Evolutionary conservation across 441 rosid genomes (phyloP).

Genomic region (Breynia disticha): DNA sequence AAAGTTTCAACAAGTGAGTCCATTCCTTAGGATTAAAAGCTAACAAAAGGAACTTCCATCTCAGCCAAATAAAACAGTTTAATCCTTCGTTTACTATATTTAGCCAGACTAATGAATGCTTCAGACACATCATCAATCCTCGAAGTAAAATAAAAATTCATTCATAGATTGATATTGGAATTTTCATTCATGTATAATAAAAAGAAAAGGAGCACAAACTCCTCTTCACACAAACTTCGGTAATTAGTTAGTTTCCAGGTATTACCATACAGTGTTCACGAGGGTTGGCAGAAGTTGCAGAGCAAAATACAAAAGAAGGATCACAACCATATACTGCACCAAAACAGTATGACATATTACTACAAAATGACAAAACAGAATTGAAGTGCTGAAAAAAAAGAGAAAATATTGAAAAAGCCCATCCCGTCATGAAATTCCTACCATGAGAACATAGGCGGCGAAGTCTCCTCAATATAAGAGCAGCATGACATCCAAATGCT

Average conservation of each 20-base stretch:
- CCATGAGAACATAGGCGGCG: constrained; percentile 85
- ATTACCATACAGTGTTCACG: constrained; percentile 89
- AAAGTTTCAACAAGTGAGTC: constrained; percentile 7
- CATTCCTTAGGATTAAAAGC: neutral
- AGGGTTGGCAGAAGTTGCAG: constrained; percentile 98
- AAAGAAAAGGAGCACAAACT: constrained; percentile 1
- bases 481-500: constrained; percentile 95
- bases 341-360: constrained; percentile 9
- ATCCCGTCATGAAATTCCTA: constrained; percentile 20
- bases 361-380: constrained; percentile 6
- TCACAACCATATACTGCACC: constrained; percentile 67
- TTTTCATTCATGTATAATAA: too few species aligned
- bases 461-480: constrained; percentile 90
- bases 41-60: neutral
- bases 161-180: too few species aligned
- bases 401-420: neutral
- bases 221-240: neutral
- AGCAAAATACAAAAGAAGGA: constrained; percentile 80
- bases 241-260: constrained; percentile 9
- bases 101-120: too few species aligned
- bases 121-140: too few species aligned
- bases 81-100: too few species aligned
- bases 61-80: neutral
- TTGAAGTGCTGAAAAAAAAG: neutral
- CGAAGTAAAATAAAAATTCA: too few species aligned